Evolutionary conservation across 495 filamentous ascomycete species (phyloP), one percentile per base, ranked within the genome.

Genomic region (Arthonia radiata): DNA sequence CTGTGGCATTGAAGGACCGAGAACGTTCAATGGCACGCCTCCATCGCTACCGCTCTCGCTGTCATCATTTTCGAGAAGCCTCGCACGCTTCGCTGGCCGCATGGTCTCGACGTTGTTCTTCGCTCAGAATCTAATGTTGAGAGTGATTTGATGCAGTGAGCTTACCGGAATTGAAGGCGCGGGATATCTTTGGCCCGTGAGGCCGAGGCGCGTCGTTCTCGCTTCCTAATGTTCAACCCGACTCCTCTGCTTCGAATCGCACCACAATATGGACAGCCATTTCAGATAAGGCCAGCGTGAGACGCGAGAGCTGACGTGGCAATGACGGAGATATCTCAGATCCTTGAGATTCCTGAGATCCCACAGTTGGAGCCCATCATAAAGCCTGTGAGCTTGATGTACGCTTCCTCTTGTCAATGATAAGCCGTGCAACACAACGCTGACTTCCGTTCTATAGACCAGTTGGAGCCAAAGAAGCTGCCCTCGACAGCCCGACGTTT

Each of bases 401-500:
- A 40, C 16, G 26, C 26, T 13, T 26, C 9, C 25, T 13, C 11
- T 2, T 15, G 5, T 11, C 18, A 10, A 25, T 25, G 23, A 10
- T 22, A 24, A 5, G 16, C 15, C 2, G 23, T 26, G n/a, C 10
- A 18, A 11, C 16, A 4, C 9, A 4, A 26, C 47, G 24, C 42
- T 55, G 32, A 48, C 57, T 44, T 49, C 53, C 28, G 50, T 56
- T 17, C 6, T 28, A 11, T 30, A 75, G 69, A 28, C 83, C 86
- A n/a, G 89, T 94, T 16, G 63, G 66, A 25, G 60, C 92, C 31
- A 81, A 77, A 56, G 86, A 97, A 61, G 86, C 86, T 25, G 75
- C 81, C 16, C 71, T 93, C 49, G 86, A 97, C 49, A 86, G 78
- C 2, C 86, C 86, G 13, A 89, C 82, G 19, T 97, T 94, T 48